phyloP scores from a whole-genome alignment of 2,329 filamentous ascomycete species.

The Cercospora sp. region DNA sequence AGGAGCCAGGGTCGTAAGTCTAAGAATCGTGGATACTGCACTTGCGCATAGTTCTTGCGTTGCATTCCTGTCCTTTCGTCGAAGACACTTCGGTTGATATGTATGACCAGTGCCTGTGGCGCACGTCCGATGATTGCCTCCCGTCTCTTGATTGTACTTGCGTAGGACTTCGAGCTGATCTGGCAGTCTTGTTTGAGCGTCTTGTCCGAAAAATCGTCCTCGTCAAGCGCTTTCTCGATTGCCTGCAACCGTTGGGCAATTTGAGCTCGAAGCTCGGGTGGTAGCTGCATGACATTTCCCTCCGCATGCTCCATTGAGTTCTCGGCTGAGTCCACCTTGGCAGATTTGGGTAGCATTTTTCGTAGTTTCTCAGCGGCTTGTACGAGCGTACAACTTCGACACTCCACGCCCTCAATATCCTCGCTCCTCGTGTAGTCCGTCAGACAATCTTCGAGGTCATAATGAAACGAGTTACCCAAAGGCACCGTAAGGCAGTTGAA shows the following conservation, averaged over 20 bases:
- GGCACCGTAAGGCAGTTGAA: conserved; percentile 93
- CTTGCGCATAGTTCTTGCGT: conserved; percentile 78
- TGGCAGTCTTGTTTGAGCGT: conserved; percentile 49
- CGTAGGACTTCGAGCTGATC: conserved; percentile 61
- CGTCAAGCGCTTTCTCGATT: conserved; percentile 70
- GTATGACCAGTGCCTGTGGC: conserved; percentile 77
- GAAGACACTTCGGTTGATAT: conserved; percentile 90
- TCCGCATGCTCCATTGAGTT: neutral
- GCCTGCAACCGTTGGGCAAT: conserved; percentile 59
- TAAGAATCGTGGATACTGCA: conserved; percentile 72
- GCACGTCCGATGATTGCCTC: conserved; percentile 83
- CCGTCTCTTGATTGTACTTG: conserved; percentile 80
- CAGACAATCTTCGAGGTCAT: conserved; percentile 75
- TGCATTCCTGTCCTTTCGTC: conserved; percentile 77
- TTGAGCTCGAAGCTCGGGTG: conserved; percentile 46
- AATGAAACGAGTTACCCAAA: conserved; percentile 64
- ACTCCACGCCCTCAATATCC: conserved; percentile 84
- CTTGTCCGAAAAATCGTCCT: conserved; percentile 72
- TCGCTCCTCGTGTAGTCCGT: conserved; percentile 85
- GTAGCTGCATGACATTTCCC: conserved; percentile 35
- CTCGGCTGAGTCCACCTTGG: conserved; percentile 21
- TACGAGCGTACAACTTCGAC: conserved; percentile 82
- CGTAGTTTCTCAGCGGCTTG: conserved; percentile 56
- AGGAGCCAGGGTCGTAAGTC: conserved; percentile 85
- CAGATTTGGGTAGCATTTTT: conserved; percentile 41